Evolutionary conservation across 2,329 filamentous ascomycete genomes (phyloP).

Genomic region (Cytospora mali): DNA sequence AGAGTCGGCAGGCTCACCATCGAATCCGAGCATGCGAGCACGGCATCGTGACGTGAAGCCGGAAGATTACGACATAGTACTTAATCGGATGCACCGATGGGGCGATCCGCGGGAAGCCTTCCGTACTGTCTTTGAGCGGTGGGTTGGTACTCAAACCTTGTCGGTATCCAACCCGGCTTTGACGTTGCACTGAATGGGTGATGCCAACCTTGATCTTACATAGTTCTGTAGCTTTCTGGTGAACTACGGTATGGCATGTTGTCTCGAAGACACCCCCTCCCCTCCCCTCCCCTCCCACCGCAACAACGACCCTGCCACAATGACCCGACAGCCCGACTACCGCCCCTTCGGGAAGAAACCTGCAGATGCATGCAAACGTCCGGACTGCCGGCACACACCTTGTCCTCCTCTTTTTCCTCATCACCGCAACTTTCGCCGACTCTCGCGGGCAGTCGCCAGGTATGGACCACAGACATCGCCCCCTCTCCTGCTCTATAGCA

Average conservation of each 20-base stretch:
- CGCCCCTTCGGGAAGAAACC: conserved; percentile 16
- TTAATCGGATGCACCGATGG: neutral
- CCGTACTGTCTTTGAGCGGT: neutral
- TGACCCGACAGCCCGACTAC: conserved; percentile 10
- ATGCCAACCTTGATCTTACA: neutral
- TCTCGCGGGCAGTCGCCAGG: neutral
- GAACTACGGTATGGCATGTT: neutral
- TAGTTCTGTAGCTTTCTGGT: too few species aligned
- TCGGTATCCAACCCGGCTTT: neutral
- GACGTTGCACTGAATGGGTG: neutral
- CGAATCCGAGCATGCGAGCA: conserved; percentile 9
- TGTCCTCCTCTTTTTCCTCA: neutral
- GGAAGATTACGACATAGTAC: neutral
- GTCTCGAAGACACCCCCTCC: too few species aligned
- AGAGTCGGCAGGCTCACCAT: conserved; percentile 7
- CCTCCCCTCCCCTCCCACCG: neutral
- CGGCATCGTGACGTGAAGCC: neutral
- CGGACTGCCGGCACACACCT: conserved; percentile 16
- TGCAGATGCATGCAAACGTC: conserved; percentile 20
- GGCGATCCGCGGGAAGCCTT: neutral
- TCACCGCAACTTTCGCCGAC: conserved; percentile 18
- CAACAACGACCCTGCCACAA: neutral
- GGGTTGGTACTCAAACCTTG: neutral
- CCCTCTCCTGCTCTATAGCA: conserved; percentile 21
- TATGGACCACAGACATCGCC: conserved; percentile 8